A percentile compares a stretch with the other conserved stretches of the same genome.
Conservation (phyloP, 2,329 filamentous ascomycete genomes). For the Neofusicoccum kwambonambiense region DNA sequence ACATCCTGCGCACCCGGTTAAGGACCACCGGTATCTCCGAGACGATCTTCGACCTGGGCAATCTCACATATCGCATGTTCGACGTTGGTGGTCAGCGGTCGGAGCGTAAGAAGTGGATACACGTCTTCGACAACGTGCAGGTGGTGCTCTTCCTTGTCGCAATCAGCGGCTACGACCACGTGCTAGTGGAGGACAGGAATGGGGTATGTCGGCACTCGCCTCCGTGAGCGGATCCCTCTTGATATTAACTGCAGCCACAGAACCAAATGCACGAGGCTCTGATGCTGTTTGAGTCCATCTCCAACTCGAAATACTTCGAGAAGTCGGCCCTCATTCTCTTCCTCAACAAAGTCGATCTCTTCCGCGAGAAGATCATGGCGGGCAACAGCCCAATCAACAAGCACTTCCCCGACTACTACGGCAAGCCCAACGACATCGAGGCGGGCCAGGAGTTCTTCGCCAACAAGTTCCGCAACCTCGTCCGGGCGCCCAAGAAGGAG, state of each 20-base stretch:
- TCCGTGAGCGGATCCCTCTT: neutral
- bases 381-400: constrained; percentile 48
- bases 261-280: constrained; percentile 58
- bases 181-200: constrained; percentile 92
- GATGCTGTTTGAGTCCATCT: constrained; percentile 54
- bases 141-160: constrained; percentile 91
- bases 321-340: constrained; percentile 53
- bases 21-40: constrained; percentile 95
- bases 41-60: constrained; percentile 86
- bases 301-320: constrained; percentile 53
- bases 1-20: constrained; percentile 85
- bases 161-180: constrained; percentile 95
- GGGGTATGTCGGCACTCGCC: constrained; percentile 61
- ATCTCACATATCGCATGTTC: constrained; percentile 95
- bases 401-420: constrained; percentile 51
- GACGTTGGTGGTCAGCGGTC: constrained; percentile 90
- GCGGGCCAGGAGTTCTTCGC: constrained; percentile 52
- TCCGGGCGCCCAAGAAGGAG: constrained; percentile 51
- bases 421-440: constrained; percentile 45
- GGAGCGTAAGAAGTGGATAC: constrained; percentile 96
- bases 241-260: constrained; percentile 30
- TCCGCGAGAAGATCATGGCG: constrained; percentile 49
- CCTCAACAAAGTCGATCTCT: constrained; percentile 55
- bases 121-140: constrained; percentile 93
- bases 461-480: constrained; percentile 51